Evolutionary conservation across 1,139 yeast genomes (phyloP), one percentile per base, ranked within the genome.

Genomic region (Debaryomyces sp.): DNA sequence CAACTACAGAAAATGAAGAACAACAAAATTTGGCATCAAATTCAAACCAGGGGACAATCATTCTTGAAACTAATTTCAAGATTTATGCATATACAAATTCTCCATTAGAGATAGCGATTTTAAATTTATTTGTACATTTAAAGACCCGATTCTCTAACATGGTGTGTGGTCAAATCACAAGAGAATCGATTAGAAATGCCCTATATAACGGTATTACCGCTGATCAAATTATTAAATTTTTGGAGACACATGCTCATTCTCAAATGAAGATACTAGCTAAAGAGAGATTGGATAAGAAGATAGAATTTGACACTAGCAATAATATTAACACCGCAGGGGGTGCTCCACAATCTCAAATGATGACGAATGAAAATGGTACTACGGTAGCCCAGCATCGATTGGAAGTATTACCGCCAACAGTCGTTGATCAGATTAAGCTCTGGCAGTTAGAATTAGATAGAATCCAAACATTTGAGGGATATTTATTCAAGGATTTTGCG

Each of bases 391-490:
- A 75, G 52, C 81, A 78, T 50, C 64, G 66, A 50, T 64, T 87
- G 34, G 91, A 86, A 60, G 73, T 91, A 15, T 70, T 94, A 10
- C 99, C 98, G 3, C 97, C 98, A 0, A 95, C 97, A 0, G 96
- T 94, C 7, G 91, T 90, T 1, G 99, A 94, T 68, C 99, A 94
- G 65, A 89, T 94, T 56, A 86, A 85, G 62, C 75, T 94, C 48
- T 94, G 99, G 99, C 99, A 94, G 70, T 75, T 94, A 54, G 99
- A 94, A 63, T 71, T 92, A 73, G 99, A 94, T 64, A 81, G 99
- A 68, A 89, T 94, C 54, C 86, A 88, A 60, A 84, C 96, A 0
- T 89, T 85, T 48, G 91, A 87, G 36, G 99, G 99, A 0, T 92
- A 87, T 54, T 68, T 94, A 45, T 94, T 89, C 68, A 87, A 90